These are phyloP conservation scores for Pestalotiopsis fici DNA, from an alignment of 2,329 filamentous ascomycete genomes.

Conservation along the genomic window DNA sequence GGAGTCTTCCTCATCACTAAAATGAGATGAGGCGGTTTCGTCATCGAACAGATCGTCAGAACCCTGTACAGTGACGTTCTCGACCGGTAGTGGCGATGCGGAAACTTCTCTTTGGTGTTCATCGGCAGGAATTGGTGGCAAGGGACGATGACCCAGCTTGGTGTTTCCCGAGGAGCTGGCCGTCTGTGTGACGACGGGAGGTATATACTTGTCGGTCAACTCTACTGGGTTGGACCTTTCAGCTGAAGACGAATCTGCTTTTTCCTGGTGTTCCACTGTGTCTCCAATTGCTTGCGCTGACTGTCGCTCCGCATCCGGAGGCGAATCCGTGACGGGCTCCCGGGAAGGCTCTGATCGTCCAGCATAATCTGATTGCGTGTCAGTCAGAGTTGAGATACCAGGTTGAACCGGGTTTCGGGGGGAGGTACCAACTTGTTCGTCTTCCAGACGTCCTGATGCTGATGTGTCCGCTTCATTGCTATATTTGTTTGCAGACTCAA, in stretches of 20 bases:
- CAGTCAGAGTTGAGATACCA: neutral
- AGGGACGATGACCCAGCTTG: neutral
- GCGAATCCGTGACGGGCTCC: conserved; percentile 14
- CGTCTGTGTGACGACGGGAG: no score
- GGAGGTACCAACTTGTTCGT: conserved; percentile 9
- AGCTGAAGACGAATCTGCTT: conserved; percentile 16
- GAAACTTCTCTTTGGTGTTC: neutral
- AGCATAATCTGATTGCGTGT: neutral
- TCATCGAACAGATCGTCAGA: conserved; percentile 33
- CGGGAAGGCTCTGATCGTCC: neutral
- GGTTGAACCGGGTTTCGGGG: neutral
- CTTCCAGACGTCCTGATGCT: neutral
- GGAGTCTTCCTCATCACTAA: conserved; percentile 1
- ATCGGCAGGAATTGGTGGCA: neutral
- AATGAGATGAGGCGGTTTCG: conserved; percentile 10
- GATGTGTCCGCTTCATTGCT: neutral
- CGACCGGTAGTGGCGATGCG: conserved; percentile 18
- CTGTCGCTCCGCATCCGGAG: conserved; percentile 14
- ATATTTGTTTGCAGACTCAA: neutral
- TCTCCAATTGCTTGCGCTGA: conserved; percentile 1
- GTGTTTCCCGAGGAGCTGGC: neutral
- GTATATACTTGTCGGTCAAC: neutral
- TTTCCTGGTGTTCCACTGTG: conserved; percentile 15
- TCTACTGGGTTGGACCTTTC: conserved; percentile 1
- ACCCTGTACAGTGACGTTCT: conserved; percentile 33